Percentiles rank a stretch among this genome's conserved stretches.
Conservation (phyloP, 805 yeast species). For the Teunomyces stri region DNA sequence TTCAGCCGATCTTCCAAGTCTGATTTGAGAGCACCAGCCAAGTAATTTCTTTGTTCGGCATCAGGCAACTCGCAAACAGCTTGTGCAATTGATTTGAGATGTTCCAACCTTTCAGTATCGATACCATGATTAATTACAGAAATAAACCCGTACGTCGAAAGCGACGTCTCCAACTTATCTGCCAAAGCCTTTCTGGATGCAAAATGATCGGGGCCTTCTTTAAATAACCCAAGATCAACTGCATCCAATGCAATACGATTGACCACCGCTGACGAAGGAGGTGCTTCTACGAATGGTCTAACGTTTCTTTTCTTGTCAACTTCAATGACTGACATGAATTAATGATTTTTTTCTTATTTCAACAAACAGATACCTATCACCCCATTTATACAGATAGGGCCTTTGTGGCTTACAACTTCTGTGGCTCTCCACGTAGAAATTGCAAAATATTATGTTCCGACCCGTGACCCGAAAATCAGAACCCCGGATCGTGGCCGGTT, state of each 20-base stretch:
- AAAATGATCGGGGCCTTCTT: conserved; percentile 35
- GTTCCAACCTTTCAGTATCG: conserved; percentile 26
- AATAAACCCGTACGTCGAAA: conserved; percentile 45
- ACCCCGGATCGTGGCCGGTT: neutral
- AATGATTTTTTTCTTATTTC: neutral
- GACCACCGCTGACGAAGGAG: conserved; percentile 14
- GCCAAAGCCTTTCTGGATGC: conserved; percentile 33
- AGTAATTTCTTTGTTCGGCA: conserved; percentile 35
- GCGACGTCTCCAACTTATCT: conserved; percentile 35
- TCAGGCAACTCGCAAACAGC: conserved; percentile 39
- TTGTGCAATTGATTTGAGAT: conserved; percentile 40
- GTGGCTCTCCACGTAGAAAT: neutral
- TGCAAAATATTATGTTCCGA: conserved; percentile 2
- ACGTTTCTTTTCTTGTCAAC: conserved; percentile 24
- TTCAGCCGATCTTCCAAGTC: conserved; percentile 24
- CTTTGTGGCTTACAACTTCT: neutral
- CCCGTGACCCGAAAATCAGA: neutral
- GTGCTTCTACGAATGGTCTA: conserved; percentile 28
- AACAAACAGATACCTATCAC: neutral
- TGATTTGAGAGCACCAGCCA: conserved; percentile 39
- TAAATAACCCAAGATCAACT: conserved; percentile 34
- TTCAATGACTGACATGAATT: neutral
- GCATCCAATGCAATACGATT: conserved; percentile 31
- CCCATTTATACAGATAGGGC: neutral
- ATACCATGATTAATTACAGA: conserved; percentile 43